Percentiles rank a stretch among this genome's conserved stretches.
phyloP scores from a whole-genome alignment of 225 moss, liverwort and hornwort species.

The Marchantia paleacea region DNA sequence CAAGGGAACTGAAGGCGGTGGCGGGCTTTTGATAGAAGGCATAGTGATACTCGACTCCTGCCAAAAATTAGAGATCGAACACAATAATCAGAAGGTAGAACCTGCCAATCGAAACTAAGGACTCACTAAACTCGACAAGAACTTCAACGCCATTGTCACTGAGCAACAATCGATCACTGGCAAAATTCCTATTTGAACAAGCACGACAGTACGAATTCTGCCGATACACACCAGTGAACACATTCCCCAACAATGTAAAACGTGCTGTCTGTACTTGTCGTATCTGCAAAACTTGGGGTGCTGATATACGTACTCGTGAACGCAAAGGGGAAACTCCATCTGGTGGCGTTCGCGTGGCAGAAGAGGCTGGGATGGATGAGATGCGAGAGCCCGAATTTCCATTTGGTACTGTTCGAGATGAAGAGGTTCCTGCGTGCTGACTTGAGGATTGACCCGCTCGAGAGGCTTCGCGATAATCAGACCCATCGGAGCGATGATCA shows the following conservation, averaged over 20 bases:
- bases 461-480: constrained; percentile 22
- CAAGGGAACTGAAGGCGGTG: constrained; percentile 35
- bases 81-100: neutral
- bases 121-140: neutral
- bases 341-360: constrained; percentile 10
- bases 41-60: constrained; percentile 53
- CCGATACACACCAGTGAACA: neutral
- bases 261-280: too few species aligned
- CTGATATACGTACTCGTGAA: constrained; percentile 10
- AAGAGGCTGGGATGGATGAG: constrained; percentile 3
- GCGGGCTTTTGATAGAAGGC: constrained; percentile 58
- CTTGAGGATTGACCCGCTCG: constrained; percentile 17
- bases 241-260: too few species aligned
- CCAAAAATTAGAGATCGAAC: neutral
- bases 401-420: constrained; percentile 21
- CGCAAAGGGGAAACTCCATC: constrained; percentile 22
- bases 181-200: too few species aligned
- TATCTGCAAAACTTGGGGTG: neutral
- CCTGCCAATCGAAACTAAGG: neutral
- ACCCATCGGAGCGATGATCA: constrained; percentile 20
- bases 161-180: too few species aligned
- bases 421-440: constrained; percentile 17
- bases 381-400: constrained; percentile 20
- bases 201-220: neutral
- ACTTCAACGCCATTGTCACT: too few species aligned